Base-by-base conservation (phyloP, 257 asterid species). In the Orobanche coerulescens region DNA sequence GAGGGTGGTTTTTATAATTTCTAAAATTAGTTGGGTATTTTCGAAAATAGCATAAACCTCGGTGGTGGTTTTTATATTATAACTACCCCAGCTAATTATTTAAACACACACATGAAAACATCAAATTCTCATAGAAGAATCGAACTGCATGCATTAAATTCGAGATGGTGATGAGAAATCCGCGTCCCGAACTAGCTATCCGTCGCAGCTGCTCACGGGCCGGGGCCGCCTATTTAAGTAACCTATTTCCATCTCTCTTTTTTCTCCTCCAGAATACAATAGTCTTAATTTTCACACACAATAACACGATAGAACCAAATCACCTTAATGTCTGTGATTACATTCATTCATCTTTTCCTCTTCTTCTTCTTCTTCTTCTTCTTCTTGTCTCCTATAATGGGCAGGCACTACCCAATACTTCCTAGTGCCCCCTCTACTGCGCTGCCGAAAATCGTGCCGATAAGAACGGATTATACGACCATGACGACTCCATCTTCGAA, bases 371-470 rank as follows among this genome's bases (percentile, higher is more conserved):
- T 33, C 26, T 68, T 12, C 61, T 76, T 16, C 15, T 81, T 15
- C 13, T n/a, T 82, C 34, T 42, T 76, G 16, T 66, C 76, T 46
- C 43, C 68, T 46, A 56, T 31, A 31, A 60, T 68, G 70, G 88
- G 83, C 2, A 79, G 95, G 67, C 86, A 78, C 62, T 71, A 75
- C 25, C 90, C 95, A 1, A 76, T 75, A 33, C 57, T 73, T n/a
- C 78, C 71, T 1, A 81, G 84, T 28, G 84, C 84, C 10, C 82
- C 84, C n/a, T 81, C 84, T 5, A 78, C 84, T 0, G 82, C 82
- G 2, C 13, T 81, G 71, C 82, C 82, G 0, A 30, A 28, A 37
- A 53, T 53, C 22, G 75, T 36, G 33, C 36, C 73, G 11, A 37
- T 37, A 4, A 31, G 36, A 6, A 22, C 51, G 1, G 71, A 61